Percentiles rank a stretch among this genome's conserved stretches.
Evolutionary conservation across 192 early-diverging fungal genomes (phyloP).

Genomic region (Lunasporangiospora selenospora): DNA sequence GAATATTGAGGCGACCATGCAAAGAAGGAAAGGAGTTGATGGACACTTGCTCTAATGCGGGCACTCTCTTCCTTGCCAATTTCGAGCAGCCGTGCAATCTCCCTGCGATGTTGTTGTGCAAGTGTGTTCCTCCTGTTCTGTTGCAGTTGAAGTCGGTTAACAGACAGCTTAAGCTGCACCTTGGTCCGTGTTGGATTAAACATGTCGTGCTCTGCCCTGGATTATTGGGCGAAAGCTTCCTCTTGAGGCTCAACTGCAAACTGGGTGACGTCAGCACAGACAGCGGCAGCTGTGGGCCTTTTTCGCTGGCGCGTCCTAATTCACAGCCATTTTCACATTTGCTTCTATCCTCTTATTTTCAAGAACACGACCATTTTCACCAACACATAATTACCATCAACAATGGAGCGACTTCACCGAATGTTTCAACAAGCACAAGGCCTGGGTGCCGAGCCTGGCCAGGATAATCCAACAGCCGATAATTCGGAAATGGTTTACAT

Average conservation of each 20-base stretch:
- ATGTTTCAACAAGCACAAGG: constrained; percentile 62
- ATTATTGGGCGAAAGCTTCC: no score
- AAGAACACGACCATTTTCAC: no score
- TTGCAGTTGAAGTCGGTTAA: constrained; percentile 87
- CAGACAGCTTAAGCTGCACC: constrained; percentile 88
- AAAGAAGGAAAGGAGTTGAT: not conserved
- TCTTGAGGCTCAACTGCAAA: no score
- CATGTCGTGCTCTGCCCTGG: no score
- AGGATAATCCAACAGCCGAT: constrained; percentile 95
- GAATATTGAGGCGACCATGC: no score
- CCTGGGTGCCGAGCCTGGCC: constrained; percentile 63
- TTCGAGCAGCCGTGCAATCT: constrained; percentile 84
- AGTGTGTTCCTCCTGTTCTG: constrained; percentile 86
- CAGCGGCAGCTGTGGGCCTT: no score
- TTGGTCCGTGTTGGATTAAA: constrained; percentile 72
- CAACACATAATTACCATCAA: constrained; percentile 7
- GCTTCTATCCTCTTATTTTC: no score
- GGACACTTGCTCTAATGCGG: constrained; percentile 69
- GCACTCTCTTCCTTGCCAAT: constrained; percentile 88
- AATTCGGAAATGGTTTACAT: constrained; percentile 99
- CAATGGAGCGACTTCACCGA: constrained; percentile 67
- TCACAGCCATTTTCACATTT: no score
- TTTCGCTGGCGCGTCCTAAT: no score
- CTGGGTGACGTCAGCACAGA: no score
- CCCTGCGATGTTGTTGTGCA: constrained; percentile 75